Conservation (phyloP, 306 rosid genomes). For the Fragaria iinumae region DNA sequence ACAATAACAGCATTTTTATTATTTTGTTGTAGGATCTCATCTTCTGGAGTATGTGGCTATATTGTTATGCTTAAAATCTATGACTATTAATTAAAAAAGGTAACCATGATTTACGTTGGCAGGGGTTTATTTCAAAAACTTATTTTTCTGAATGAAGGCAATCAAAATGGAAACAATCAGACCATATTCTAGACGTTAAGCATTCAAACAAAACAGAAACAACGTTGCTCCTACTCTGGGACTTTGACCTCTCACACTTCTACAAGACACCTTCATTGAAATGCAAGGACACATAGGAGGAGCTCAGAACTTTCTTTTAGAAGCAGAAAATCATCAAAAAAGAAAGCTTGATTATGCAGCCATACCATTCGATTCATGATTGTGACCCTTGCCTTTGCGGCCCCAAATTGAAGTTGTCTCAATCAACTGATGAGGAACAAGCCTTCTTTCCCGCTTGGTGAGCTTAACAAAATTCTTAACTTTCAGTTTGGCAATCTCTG, state of each 20-base stretch:
- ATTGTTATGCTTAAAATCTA: not conserved
- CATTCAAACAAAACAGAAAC: not conserved
- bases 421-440: slow-evolving; percentile 89
- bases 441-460: slow-evolving; percentile 60
- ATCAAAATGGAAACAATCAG: not conserved
- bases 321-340: slow-evolving; percentile 1
- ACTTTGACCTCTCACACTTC: not conserved
- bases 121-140: not conserved
- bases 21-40: no score
- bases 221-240: slow-evolving; percentile 4
- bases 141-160: slow-evolving; percentile 13
- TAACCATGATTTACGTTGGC: not conserved
- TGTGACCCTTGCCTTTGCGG: slow-evolving; percentile 53
- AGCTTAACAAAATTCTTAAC: slow-evolving; percentile 72
- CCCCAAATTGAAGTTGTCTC: slow-evolving; percentile 86
- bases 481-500: slow-evolving; percentile 74
- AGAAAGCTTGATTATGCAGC: slow-evolving; percentile 21
- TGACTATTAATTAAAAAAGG: not conserved
- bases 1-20: no score
- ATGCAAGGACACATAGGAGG: not conserved
- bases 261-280: not conserved
- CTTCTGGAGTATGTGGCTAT: not conserved
- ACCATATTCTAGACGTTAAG: not conserved
- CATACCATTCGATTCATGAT: slow-evolving; percentile 25
- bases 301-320: not conserved